These are phyloP conservation scores for Begonia peltatifolia DNA, from an alignment of 306 rosid species.

Conservation along the genomic window DNA sequence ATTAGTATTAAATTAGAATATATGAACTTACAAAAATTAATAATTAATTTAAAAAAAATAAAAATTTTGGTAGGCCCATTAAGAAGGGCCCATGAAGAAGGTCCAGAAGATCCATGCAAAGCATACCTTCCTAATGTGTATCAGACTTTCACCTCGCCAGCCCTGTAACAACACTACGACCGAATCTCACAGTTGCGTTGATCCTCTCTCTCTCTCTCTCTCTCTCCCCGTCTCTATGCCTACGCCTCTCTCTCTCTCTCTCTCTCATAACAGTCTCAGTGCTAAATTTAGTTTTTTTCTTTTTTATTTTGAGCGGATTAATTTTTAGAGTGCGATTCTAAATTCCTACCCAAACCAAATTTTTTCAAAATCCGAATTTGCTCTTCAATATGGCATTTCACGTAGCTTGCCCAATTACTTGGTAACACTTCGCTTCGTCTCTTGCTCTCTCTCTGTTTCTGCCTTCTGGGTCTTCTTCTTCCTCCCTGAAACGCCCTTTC, in stretches of 20 bases:
- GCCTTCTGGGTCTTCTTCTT: conserved; percentile 4
- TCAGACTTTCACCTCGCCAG: no score
- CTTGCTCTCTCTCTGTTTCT: conserved; percentile 3
- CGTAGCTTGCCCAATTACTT: conserved; percentile 81
- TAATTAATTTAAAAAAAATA: no score
- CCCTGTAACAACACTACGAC: no score
- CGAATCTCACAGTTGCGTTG: no score
- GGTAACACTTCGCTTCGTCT: conserved; percentile 18
- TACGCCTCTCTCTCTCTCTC: conserved; percentile 1
- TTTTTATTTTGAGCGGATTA: background rate
- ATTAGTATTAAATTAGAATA: no score
- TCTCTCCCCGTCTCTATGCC: conserved; percentile 1
- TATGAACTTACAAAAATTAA: no score
- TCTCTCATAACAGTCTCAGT: background rate
- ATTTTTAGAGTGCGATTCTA: conserved; percentile 11
- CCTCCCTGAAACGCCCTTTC: background rate
- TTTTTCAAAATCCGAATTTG: conserved; percentile 30
- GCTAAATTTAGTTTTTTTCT: conserved; percentile 2
- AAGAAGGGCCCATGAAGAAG: no score
- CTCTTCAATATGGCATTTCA: conserved; percentile 66
- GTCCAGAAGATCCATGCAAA: no score
- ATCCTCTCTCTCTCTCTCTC: conserved; percentile 8
- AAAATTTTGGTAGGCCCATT: no score
- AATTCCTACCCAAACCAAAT: conserved; percentile 22
- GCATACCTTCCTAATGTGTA: no score